Conservation (phyloP, 1,139 yeast species). For the Saccharomyces hybrid region DNA sequence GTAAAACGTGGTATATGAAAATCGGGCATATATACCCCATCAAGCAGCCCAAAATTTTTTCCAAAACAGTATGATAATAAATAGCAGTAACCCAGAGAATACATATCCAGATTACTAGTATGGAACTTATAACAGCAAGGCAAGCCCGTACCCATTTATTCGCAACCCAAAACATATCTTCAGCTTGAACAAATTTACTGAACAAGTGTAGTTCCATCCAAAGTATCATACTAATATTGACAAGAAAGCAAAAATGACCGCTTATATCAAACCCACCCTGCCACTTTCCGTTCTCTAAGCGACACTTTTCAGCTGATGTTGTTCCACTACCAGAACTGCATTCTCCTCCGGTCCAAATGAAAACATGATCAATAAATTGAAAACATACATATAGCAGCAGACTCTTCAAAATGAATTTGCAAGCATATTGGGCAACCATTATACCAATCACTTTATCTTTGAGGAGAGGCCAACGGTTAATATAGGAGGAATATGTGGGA, state of each 20-base stretch:
- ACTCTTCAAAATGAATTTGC: constrained; percentile 26
- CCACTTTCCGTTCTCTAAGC: constrained; percentile 38
- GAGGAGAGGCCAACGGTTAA: not conserved
- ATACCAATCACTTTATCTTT: not conserved
- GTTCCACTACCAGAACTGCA: constrained; percentile 22
- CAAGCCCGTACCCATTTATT: constrained; percentile 8
- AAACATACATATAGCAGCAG: constrained; percentile 22
- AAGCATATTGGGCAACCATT: constrained; percentile 17
- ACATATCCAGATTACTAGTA: constrained; percentile 38
- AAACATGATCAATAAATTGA: constrained; percentile 31
- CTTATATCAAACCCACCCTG: constrained; percentile 54
- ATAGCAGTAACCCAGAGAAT: constrained; percentile 47
- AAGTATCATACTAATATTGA: constrained; percentile 42
- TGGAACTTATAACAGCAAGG: constrained; percentile 10
- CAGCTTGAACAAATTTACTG: constrained; percentile 11
- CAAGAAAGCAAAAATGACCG: constrained; percentile 53
- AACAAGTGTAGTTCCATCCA: constrained; percentile 34
- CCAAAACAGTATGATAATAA: constrained; percentile 55
- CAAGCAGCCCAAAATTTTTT: constrained; percentile 46
- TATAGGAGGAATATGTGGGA: not conserved
- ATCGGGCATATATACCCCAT: constrained; percentile 42
- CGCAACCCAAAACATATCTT: constrained; percentile 8
- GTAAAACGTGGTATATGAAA: constrained; percentile 29
- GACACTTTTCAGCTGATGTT: constrained; percentile 24
- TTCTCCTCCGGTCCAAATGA: constrained; percentile 33